Conservation (phyloP, 306 rosid genomes). For the Morella rubra region DNA sequence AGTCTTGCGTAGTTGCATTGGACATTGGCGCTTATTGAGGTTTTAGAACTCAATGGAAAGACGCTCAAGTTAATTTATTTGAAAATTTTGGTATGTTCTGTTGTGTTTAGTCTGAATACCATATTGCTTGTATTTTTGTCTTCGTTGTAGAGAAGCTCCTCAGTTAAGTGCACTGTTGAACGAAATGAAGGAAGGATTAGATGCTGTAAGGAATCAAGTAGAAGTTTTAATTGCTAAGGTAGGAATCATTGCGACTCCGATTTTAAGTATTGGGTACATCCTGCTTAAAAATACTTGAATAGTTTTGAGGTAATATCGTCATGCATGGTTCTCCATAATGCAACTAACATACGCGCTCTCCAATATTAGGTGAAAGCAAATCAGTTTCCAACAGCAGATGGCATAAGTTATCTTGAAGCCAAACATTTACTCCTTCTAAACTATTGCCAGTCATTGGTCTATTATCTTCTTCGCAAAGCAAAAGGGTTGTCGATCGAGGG, state of each 20-base stretch:
- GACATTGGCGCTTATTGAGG: not conserved
- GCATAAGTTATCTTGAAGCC: conserved; percentile 87
- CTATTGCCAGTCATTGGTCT: conserved; percentile 85
- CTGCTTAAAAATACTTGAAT: not conserved
- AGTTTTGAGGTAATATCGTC: not conserved
- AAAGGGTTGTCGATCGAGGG: conserved; percentile 71
- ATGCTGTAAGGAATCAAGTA: conserved; percentile 53
- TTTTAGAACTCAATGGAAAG: not conserved
- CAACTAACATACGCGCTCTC: not conserved
- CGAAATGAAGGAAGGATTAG: conserved; percentile 86
- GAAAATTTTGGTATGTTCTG: not conserved
- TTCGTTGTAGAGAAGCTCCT: conserved; percentile 49
- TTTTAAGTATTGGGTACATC: not conserved
- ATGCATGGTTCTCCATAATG: not conserved
- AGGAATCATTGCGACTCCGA: not conserved
- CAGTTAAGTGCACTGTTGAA: conserved; percentile 62
- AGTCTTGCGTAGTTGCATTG: not conserved
- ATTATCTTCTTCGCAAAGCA: conserved; percentile 76
- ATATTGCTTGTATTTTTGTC: not conserved
- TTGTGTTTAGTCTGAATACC: not conserved
- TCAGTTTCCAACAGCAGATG: conserved; percentile 65
- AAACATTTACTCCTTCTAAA: conserved; percentile 74
- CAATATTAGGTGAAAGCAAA: conserved; percentile 56
- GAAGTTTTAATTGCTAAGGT: conserved; percentile 74
- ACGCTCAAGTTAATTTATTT: not conserved